phyloP scores from a whole-genome alignment of 2,329 filamentous ascomycete species.

The Blastomyces gilchristii region DNA sequence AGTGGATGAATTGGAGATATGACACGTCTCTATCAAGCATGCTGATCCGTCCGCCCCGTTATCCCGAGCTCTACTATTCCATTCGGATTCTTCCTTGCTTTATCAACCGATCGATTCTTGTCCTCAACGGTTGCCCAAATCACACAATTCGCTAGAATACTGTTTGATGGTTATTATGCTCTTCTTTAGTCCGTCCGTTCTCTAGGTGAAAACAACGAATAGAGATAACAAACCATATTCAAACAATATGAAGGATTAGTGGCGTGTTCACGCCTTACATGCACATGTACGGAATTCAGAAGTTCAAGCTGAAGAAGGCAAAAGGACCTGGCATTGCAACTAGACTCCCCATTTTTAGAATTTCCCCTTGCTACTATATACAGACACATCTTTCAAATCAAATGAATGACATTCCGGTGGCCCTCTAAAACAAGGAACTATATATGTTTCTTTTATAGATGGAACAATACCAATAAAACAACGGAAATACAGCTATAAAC shows the following conservation, averaged over 20 bases:
- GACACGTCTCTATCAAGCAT: background rate
- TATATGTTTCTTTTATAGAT: background rate
- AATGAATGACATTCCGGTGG: background rate
- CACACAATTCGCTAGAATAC: background rate
- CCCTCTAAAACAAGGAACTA: background rate
- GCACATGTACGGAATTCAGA: too few species aligned
- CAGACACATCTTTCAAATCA: background rate
- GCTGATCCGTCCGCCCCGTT: background rate
- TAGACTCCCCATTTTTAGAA: background rate
- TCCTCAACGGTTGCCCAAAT: background rate
- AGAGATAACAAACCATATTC: background rate
- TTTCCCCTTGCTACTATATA: background rate
- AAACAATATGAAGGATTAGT: too few species aligned
- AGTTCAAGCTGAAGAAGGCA: background rate
- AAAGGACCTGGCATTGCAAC: background rate
- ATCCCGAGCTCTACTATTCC: background rate
- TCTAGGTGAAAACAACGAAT: background rate
- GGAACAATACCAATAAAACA: background rate
- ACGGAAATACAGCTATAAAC: background rate
- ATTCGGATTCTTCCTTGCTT: background rate
- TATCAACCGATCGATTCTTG: background rate
- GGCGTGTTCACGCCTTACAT: too few species aligned
- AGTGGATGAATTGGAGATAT: background rate
- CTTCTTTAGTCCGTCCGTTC: background rate
- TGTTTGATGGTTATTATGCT: background rate